A percentile compares a stretch with the other conserved stretches of the same genome.
These are phyloP conservation scores for Cadophora malorum DNA, from an alignment of 2,329 filamentous ascomycete genomes.

Conservation along the genomic window DNA sequence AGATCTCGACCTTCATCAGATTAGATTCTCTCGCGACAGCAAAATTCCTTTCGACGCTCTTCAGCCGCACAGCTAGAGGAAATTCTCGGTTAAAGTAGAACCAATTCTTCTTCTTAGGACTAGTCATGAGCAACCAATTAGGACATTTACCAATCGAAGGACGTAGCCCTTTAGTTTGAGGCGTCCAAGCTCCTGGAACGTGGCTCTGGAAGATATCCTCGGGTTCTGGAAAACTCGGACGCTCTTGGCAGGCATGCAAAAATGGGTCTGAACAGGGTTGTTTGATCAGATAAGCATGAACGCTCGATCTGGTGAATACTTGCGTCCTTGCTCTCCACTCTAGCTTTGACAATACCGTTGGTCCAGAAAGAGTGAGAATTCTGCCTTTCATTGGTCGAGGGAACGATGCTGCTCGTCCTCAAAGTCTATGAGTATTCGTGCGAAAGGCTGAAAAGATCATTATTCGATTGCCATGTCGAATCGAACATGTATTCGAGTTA, in stretches of 20 bases:
- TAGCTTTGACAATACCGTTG: too few relatives aligned
- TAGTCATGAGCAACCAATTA: neutral
- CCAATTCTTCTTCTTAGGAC: neutral
- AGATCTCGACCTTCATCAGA: neutral
- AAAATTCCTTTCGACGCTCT: neutral
- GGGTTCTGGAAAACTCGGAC: neutral
- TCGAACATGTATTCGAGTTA: too few relatives aligned
- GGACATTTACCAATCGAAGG: neutral
- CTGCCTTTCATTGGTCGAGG: too few relatives aligned
- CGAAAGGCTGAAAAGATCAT: too few relatives aligned
- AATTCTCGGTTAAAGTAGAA: neutral
- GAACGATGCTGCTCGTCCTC: too few relatives aligned
- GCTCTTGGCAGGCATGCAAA: neutral
- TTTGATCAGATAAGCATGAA: slow-evolving; percentile 1
- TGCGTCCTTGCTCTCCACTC: too few relatives aligned
- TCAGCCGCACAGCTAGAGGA: neutral
- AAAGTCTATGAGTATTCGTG: too few relatives aligned
- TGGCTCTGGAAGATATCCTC: neutral
- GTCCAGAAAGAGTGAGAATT: too few relatives aligned
- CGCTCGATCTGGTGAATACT: too few relatives aligned
- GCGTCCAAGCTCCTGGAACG: too few relatives aligned
- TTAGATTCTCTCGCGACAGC: neutral
- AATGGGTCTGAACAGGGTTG: neutral
- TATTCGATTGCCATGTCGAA: too few relatives aligned
- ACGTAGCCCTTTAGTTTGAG: too few relatives aligned